Conservation (phyloP, 2,329 filamentous ascomycete species). For the Aschersonia sp. region DNA sequence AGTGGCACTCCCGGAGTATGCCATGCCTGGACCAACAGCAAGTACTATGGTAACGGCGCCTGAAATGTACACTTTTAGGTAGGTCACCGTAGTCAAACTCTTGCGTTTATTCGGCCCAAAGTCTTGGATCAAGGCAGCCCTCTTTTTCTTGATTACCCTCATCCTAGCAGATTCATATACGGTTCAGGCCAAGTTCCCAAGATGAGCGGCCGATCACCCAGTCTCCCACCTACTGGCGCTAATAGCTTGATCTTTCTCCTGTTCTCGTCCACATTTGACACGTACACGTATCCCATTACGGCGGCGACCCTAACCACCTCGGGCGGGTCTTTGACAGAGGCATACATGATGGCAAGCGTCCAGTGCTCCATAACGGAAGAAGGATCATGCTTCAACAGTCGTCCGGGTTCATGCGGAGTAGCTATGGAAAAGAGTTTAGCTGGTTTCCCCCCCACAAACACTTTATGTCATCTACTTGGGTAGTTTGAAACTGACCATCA, state of each 20-base stretch:
- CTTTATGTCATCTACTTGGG: too few relatives aligned
- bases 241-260: slow-evolving; percentile 69
- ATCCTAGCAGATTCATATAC: slow-evolving; percentile 59
- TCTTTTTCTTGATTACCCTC: slow-evolving; percentile 1
- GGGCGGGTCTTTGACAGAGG: slow-evolving; percentile 50
- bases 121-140: too few relatives aligned
- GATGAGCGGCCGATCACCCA: slow-evolving; percentile 67
- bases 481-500: slow-evolving; percentile 16
- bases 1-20: too few relatives aligned
- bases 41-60: too few relatives aligned
- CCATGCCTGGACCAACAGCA: too few relatives aligned
- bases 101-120: too few relatives aligned
- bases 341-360: slow-evolving; percentile 74
- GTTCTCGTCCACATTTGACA: slow-evolving; percentile 79
- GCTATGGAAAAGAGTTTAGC: slow-evolving; percentile 5
- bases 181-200: slow-evolving; percentile 81
- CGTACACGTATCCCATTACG: slow-evolving; percentile 86
- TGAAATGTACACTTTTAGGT: too few relatives aligned
- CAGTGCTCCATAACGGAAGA: slow-evolving; percentile 61
- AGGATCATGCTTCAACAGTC: slow-evolving; percentile 51
- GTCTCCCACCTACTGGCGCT: slow-evolving; percentile 66
- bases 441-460: too few relatives aligned
- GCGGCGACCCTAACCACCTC: slow-evolving; percentile 65
- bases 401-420: slow-evolving; percentile 15
- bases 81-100: too few relatives aligned